Conservation (phyloP, 495 filamentous ascomycete species). For the Penicillium chermesinum region DNA sequence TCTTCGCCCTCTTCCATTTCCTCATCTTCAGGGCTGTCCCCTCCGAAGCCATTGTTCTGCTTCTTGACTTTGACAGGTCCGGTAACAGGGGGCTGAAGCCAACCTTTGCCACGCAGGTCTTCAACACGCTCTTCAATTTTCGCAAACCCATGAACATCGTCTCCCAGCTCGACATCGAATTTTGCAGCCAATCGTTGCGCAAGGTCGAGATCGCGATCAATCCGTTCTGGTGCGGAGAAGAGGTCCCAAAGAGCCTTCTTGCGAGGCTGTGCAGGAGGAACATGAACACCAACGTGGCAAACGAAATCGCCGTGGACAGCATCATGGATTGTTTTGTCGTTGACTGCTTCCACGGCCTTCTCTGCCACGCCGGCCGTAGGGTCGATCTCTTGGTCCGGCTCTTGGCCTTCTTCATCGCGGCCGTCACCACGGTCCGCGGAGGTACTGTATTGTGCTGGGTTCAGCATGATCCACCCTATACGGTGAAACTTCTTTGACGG, state of each 20-base stretch:
- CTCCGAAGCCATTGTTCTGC: constrained; percentile 52
- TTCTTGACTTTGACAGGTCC: constrained; percentile 55
- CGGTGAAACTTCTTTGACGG: constrained; percentile 94
- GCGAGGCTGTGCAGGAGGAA: constrained; percentile 73
- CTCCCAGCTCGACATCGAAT: constrained; percentile 74
- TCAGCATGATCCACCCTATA: constrained; percentile 96
- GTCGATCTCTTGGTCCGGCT: constrained; percentile 40
- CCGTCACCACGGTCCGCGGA: constrained; percentile 54
- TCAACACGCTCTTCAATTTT: constrained; percentile 86
- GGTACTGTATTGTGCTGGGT: constrained; percentile 60
- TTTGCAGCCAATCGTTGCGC: constrained; percentile 69
- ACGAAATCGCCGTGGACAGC: constrained; percentile 90
- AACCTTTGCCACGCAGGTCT: constrained; percentile 64
- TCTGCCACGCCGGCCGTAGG: constrained; percentile 56
- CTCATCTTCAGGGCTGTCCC: constrained; percentile 65
- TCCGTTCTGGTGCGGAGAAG: constrained; percentile 83
- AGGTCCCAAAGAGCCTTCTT: constrained; percentile 98
- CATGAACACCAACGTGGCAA: constrained; percentile 94
- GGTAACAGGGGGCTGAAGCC: constrained; percentile 62
- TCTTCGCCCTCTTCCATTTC: constrained; percentile 68
- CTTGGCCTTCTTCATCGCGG: constrained; percentile 59
- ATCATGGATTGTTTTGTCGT: constrained; percentile 94
- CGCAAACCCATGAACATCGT: constrained; percentile 58
- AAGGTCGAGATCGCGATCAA: constrained; percentile 78
- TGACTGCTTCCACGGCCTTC: constrained; percentile 84